Evolutionary conservation across 2,329 filamentous ascomycete genomes (phyloP).

Genomic region (Chaetomiaceae sp.): DNA sequence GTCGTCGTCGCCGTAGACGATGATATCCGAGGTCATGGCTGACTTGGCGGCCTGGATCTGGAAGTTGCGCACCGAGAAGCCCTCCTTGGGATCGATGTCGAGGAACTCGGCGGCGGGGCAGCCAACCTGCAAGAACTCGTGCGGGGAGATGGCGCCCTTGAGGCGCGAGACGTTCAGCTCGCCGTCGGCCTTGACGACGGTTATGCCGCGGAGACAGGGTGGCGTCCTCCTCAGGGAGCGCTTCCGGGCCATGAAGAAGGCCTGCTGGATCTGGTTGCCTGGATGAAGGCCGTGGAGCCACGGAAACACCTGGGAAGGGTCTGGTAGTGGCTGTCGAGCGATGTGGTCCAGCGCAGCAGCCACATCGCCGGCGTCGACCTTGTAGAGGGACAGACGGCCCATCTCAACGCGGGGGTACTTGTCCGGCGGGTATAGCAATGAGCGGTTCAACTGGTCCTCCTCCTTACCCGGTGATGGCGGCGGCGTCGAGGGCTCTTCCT

Average conservation of each 20-base stretch:
- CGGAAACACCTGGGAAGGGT: conserved; percentile 83
- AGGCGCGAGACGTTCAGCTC: conserved; percentile 69
- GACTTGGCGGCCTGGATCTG: conserved; percentile 91
- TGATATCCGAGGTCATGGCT: conserved; percentile 82
- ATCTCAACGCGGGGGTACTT: conserved; percentile 50
- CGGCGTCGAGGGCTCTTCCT: conserved; percentile 54
- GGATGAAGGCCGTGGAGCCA: conserved; percentile 94
- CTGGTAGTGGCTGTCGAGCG: conserved; percentile 74
- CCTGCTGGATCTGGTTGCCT: conserved; percentile 80
- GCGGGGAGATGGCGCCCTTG: conserved; percentile 79
- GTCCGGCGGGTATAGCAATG: conserved; percentile 70
- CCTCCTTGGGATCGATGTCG: conserved; percentile 79
- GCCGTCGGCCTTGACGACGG: conserved; percentile 83
- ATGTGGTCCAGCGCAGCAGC: conserved; percentile 69
- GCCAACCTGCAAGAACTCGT: conserved; percentile 64
- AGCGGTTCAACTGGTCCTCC: conserved; percentile 53
- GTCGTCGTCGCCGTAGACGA: conserved; percentile 78
- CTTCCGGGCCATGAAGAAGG: conserved; percentile 79
- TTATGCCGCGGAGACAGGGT: conserved; percentile 72
- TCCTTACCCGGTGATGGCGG: conserved; percentile 61
- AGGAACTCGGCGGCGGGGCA: conserved; percentile 58
- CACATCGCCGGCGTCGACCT: conserved; percentile 64
- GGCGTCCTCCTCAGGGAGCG: conserved; percentile 67
- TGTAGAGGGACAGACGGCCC: conserved; percentile 60
- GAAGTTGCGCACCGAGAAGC: conserved; percentile 95